Evolutionary conservation across 345 rosid genomes (phyloP).

Genomic region (Hirschfeldia incana): DNA sequence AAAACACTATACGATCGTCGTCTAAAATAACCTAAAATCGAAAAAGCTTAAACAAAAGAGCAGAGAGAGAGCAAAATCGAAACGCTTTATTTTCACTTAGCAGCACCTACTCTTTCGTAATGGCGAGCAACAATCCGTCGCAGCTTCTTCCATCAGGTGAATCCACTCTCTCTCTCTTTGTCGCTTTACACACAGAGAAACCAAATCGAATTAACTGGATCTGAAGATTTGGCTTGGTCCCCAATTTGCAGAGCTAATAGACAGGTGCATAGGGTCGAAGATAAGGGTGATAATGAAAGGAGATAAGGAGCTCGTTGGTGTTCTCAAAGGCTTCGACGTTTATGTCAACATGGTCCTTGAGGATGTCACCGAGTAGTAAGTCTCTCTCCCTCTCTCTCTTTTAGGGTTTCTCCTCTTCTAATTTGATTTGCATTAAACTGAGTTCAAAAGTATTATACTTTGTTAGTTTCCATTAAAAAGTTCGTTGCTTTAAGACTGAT

Average conservation of each 20-base stretch:
- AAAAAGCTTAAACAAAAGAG: not conserved
- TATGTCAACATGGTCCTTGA: constrained; percentile 82
- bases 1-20: not conserved
- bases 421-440: not conserved
- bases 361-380: constrained; percentile 74
- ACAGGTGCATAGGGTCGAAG: constrained; percentile 83
- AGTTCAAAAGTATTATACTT: not conserved
- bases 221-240: not conserved
- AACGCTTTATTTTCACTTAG: not conserved
- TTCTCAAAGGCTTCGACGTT: constrained; percentile 77
- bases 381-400: not conserved
- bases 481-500: constrained; percentile 4
- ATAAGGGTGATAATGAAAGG: constrained; percentile 95
- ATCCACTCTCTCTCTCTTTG: not conserved
- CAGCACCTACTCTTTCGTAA: constrained; percentile 23
- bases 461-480: not conserved
- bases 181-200: not conserved
- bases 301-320: constrained; percentile 87
- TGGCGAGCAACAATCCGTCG: constrained; percentile 69
- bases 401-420: not conserved
- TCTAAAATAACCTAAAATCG: constrained; percentile 10
- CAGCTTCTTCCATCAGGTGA: constrained; percentile 76
- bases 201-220: not conserved
- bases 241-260: constrained; percentile 64
- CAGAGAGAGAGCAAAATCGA: not conserved